phyloP scores from a whole-genome alignment of 2,329 filamentous ascomycete species.

The Daldinia sp. region DNA sequence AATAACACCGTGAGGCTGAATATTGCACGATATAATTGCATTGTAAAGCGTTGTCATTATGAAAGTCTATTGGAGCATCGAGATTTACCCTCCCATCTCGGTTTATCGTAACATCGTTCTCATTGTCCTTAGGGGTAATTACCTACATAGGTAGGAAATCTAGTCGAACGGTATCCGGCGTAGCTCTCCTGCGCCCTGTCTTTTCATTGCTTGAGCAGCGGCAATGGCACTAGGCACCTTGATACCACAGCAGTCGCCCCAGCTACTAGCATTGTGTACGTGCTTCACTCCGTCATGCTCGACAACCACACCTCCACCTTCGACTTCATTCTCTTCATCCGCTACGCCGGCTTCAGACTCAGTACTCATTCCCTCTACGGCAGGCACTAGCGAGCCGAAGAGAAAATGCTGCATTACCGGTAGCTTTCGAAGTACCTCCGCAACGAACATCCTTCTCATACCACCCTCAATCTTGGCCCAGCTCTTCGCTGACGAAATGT shows the following conservation, averaged over 20 bases:
- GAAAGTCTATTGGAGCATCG: neutral
- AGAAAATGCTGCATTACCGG: constrained; percentile 99
- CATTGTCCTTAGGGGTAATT: neutral
- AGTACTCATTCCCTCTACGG: constrained; percentile 80
- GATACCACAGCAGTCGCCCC: constrained; percentile 98
- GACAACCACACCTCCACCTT: constrained; percentile 69
- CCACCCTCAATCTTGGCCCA: constrained; percentile 94
- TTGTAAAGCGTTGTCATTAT: neutral
- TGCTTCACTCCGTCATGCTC: constrained; percentile 71
- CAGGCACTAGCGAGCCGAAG: constrained; percentile 86
- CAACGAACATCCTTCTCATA: constrained; percentile 96
- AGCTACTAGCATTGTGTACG: constrained; percentile 75
- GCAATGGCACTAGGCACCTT: constrained; percentile 95
- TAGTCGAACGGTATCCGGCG: constrained; percentile 85
- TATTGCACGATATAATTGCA: neutral
- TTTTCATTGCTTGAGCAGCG: constrained; percentile 87
- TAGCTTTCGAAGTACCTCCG: constrained; percentile 89
- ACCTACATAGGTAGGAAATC: neutral
- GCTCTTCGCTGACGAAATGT: constrained; percentile 88
- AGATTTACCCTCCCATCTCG: neutral
- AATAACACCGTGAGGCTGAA: neutral
- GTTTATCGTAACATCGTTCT: neutral
- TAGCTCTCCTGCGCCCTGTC: constrained; percentile 69
- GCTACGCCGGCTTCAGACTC: constrained; percentile 60
- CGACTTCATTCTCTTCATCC: constrained; percentile 58